Evolutionary conservation across 2,329 filamentous ascomycete species (phyloP).

Genomic region (Fusarium sp.): DNA sequence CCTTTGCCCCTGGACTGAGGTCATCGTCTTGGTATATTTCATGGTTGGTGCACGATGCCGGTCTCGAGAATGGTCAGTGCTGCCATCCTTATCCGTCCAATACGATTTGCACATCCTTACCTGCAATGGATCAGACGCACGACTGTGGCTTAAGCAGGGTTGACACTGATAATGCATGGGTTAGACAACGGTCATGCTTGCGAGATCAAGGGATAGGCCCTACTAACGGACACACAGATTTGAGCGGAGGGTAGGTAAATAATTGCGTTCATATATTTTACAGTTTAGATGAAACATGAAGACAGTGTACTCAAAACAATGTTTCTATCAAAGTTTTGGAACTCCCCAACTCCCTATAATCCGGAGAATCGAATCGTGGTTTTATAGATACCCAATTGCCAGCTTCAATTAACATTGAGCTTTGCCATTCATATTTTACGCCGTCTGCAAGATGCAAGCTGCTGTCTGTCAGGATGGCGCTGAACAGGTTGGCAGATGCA

Average conservation of each 20-base stretch:
- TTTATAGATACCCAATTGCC: too few relatives aligned
- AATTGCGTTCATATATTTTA: neutral
- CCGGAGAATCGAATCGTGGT: too few relatives aligned
- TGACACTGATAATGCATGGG: conserved; percentile 11
- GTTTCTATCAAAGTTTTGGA: too few relatives aligned
- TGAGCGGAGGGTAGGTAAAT: neutral
- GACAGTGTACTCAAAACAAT: too few relatives aligned
- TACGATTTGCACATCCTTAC: conserved; percentile 1
- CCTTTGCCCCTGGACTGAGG: conserved; percentile 18
- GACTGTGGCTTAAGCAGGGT: conserved; percentile 22
- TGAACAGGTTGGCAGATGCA: too few relatives aligned
- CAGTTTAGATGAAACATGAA: neutral
- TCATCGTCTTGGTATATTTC: conserved; percentile 18
- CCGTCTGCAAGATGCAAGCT: too few relatives aligned
- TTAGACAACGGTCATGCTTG: neutral
- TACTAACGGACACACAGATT: conserved; percentile 17
- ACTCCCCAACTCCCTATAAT: too few relatives aligned
- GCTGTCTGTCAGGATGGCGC: too few relatives aligned
- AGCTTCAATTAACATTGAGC: too few relatives aligned
- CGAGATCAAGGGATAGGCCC: conserved; percentile 28
- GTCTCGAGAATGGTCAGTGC: neutral
- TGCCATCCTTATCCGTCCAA: conserved; percentile 7
- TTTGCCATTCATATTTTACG: too few relatives aligned
- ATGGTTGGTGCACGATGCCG: neutral
- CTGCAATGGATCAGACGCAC: conserved; percentile 1